Conservation (phyloP, 2,329 filamentous ascomycete genomes). For the Cyphellophora attinorum region DNA sequence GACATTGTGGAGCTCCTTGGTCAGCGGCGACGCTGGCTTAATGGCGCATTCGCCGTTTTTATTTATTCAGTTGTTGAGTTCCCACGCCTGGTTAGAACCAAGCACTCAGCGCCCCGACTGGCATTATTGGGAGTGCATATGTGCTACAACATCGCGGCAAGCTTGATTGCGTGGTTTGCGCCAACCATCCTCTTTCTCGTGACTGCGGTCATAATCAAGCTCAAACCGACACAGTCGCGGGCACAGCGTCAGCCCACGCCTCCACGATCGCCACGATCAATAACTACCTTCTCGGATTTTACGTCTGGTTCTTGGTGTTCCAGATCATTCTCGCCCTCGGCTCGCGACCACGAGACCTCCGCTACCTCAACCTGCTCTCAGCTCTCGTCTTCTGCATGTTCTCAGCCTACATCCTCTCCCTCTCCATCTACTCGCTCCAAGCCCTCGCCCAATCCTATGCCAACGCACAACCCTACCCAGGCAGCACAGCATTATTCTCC, state of each 20-base stretch:
- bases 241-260: slow-evolving; percentile 67
- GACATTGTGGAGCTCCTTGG: slow-evolving; percentile 94
- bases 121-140: slow-evolving; percentile 97
- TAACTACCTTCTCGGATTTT: slow-evolving; percentile 79
- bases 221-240: slow-evolving; percentile 43
- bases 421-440: slow-evolving; percentile 66
- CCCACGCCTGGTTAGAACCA: slow-evolving; percentile 94
- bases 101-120: slow-evolving; percentile 96
- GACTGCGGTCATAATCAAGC: slow-evolving; percentile 98
- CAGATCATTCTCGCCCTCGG: slow-evolving; percentile 96
- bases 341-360: slow-evolving; percentile 93
- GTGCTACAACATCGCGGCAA: slow-evolving; percentile 83
- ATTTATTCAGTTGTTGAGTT: slow-evolving; percentile 99
- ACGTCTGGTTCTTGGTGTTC: slow-evolving; percentile 80
- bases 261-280: slow-evolving; percentile 82
- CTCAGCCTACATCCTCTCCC: slow-evolving; percentile 79
- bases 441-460: slow-evolving; percentile 52
- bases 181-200: slow-evolving; percentile 93
- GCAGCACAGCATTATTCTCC: slow-evolving; percentile 74
- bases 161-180: slow-evolving; percentile 84
- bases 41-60: slow-evolving; percentile 95
- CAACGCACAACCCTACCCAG: slow-evolving; percentile 53
- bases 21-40: slow-evolving; percentile 92
- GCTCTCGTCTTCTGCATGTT: slow-evolving; percentile 81
- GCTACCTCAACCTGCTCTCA: slow-evolving; percentile 82